phyloP scores from a whole-genome alignment of 371 early-diverging fungal species.

The Mortierella sp. region DNA sequence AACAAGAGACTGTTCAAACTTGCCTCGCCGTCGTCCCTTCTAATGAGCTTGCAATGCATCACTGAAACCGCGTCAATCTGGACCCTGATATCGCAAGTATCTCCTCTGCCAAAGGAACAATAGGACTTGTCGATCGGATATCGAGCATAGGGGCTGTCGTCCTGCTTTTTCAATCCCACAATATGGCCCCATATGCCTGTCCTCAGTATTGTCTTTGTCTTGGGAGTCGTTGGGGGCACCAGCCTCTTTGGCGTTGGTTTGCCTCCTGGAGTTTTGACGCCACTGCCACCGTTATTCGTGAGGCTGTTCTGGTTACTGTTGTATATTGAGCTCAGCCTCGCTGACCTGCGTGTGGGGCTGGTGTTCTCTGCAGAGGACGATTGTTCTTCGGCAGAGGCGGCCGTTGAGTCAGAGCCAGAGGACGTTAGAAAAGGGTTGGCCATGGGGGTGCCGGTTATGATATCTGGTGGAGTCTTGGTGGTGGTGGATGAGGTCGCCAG shows the following conservation, averaged over 20 bases:
- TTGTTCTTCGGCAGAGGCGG: neutral
- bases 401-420: neutral
- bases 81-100: constrained; percentile 28
- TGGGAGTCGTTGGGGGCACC: constrained; percentile 25
- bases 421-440: neutral
- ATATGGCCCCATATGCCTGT: constrained; percentile 33
- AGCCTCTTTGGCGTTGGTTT: constrained; percentile 5
- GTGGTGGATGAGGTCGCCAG: constrained; percentile 5
- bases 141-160: constrained; percentile 28
- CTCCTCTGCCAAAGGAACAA: constrained; percentile 34
- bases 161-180: constrained; percentile 30
- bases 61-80: constrained; percentile 41
- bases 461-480: neutral
- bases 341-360: constrained; percentile 31
- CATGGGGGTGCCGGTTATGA: neutral
- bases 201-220: constrained; percentile 20
- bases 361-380: constrained; percentile 1
- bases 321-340: constrained; percentile 18
- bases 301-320: neutral
- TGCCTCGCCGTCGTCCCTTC: constrained; percentile 46
- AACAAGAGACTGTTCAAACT: neutral
- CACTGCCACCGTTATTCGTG: neutral
- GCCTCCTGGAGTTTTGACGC: neutral
- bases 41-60: constrained; percentile 40
- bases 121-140: constrained; percentile 46